A percentile compares a stretch with the other conserved stretches of the same genome.
phyloP scores from a whole-genome alignment of 495 filamentous ascomycete genomes.

The Evernia prunastri region DNA sequence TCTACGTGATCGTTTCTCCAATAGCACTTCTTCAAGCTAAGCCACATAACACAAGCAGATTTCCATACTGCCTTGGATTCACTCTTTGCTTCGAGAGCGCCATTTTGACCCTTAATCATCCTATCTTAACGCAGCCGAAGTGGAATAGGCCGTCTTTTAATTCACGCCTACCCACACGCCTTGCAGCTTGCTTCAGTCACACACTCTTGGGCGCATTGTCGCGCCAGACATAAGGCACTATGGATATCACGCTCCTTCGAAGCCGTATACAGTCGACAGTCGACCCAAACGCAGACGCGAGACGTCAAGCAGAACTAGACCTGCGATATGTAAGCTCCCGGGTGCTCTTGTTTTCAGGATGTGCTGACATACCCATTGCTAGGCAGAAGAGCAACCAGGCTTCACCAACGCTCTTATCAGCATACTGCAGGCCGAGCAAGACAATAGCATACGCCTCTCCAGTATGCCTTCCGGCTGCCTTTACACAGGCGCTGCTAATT shows the following conservation, averaged over 20 bases:
- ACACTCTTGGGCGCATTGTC: conserved; percentile 11
- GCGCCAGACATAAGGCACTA: conserved; percentile 42
- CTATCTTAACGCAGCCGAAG: neutral
- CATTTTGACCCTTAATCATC: neutral
- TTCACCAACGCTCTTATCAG: conserved; percentile 88
- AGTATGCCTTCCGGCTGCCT: conserved; percentile 49
- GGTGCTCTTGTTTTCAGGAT: neutral
- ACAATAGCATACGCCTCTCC: conserved; percentile 74
- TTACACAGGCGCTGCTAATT: conserved; percentile 17
- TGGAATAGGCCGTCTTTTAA: neutral
- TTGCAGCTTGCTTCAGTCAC: neutral
- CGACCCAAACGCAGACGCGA: conserved; percentile 73
- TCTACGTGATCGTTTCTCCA: neutral
- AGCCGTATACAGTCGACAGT: conserved; percentile 84
- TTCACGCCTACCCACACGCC: neutral
- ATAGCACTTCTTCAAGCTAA: neutral
- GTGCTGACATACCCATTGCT: conserved; percentile 23
- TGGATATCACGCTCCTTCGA: conserved; percentile 84
- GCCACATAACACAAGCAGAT: neutral
- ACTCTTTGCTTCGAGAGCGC: neutral
- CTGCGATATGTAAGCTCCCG: conserved; percentile 72
- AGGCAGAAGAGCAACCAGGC: conserved; percentile 88
- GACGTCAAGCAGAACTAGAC: conserved; percentile 83
- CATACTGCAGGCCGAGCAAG: conserved; percentile 81
- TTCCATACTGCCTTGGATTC: neutral